Percentiles rank a stretch among this genome's conserved stretches.
Conservation (phyloP, 208 protist species). For the Trypanosoma mega region DNA sequence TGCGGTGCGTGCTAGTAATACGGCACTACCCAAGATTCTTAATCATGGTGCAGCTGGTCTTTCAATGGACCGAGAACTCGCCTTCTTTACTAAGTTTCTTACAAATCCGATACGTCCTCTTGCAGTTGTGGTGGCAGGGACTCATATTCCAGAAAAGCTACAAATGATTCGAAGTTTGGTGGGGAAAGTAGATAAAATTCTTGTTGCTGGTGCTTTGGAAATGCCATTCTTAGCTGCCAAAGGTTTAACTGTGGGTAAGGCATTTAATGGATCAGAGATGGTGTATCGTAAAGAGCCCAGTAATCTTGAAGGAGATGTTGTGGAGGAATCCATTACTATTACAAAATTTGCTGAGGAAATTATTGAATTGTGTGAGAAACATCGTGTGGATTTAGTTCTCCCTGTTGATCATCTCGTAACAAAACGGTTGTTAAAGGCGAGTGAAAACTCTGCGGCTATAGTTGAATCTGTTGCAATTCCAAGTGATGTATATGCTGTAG, state of each 20-base stretch:
- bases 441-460: constrained; percentile 24
- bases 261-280: constrained; percentile 14
- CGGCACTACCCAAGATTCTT: constrained; percentile 62
- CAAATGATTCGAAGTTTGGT: constrained; percentile 63
- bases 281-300: constrained; percentile 17
- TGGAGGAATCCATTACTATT: constrained; percentile 36
- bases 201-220: constrained; percentile 58
- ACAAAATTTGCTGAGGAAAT: constrained; percentile 80
- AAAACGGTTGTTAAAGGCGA: constrained; percentile 38
- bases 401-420: constrained; percentile 95
- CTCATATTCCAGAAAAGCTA: constrained; percentile 54
- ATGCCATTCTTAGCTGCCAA: constrained; percentile 68
- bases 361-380: constrained; percentile 87
- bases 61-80: constrained; percentile 72
- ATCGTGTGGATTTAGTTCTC: constrained; percentile 95
- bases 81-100: constrained; percentile 78
- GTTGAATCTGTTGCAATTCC: constrained; percentile 57
- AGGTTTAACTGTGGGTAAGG: constrained; percentile 33
- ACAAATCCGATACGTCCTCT: constrained; percentile 55
- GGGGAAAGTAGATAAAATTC: constrained; percentile 68
- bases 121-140: constrained; percentile 54
- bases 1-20: constrained; percentile 46
- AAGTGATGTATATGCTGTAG: constrained; percentile 82
- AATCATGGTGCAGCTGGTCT: constrained; percentile 70
- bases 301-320: background rate